Percentiles rank a stretch among this genome's conserved stretches.
phyloP scores from a whole-genome alignment of 345 rosid species.

The Eucalyptus pauciflora region DNA sequence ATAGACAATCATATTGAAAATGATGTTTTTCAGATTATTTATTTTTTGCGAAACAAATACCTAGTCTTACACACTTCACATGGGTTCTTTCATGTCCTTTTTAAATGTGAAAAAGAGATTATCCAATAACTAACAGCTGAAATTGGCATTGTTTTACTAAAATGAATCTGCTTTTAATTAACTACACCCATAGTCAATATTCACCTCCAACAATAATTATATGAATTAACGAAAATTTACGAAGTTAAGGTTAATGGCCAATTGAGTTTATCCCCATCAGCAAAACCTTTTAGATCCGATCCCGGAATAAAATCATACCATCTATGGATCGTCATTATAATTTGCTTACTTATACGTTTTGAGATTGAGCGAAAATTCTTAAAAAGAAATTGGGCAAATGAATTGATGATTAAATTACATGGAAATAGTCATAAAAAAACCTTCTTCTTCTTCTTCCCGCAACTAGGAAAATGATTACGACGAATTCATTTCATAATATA shows the following conservation, averaged over 20 bases:
- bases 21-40: background rate
- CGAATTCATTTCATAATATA: background rate
- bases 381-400: background rate
- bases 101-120: background rate
- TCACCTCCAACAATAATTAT: background rate
- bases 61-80: background rate
- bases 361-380: background rate
- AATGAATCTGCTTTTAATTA: background rate
- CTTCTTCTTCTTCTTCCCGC: fast-evolving
- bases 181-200: background rate
- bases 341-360: background rate
- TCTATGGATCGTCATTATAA: background rate
- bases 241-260: background rate
- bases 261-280: background rate
- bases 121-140: background rate
- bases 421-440: background rate
- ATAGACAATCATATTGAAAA: background rate
- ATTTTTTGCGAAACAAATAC: fast-evolving
- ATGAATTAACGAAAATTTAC: background rate
- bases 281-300: background rate
- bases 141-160: background rate
- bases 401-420: background rate
- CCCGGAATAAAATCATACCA: background rate
- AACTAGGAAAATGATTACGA: background rate
- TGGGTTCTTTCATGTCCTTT: background rate